A percentile compares a stretch with the other conserved stretches of the same genome.
These are phyloP conservation scores for Drosera capensis DNA, from an alignment of 148 eudicot genomes.

Conservation along the genomic window DNA sequence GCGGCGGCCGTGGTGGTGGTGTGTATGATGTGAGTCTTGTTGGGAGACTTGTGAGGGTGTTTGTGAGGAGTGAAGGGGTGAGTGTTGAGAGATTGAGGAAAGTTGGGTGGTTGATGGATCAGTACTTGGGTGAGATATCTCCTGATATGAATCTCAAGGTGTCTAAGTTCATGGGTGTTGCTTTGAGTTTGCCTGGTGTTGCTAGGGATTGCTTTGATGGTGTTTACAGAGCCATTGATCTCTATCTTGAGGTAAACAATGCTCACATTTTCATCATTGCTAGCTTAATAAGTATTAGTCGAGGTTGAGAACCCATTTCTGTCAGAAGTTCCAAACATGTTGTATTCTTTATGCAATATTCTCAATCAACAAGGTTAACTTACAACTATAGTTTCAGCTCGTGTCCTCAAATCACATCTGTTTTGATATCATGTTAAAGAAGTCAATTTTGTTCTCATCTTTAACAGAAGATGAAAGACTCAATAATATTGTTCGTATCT, in stretches of 20 bases:
- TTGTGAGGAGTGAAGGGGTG: conserved; percentile 11
- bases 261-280: too few species aligned
- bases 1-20: conserved; percentile 10
- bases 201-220: conserved; percentile 53
- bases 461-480: too few species aligned
- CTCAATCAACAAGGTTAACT: too few species aligned
- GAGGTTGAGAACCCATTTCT: too few species aligned
- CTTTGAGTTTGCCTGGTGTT: conserved; percentile 47
- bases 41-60: conserved; percentile 38
- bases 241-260: conserved; percentile 53
- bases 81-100: conserved; percentile 22
- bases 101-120: conserved; percentile 42
- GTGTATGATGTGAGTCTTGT: conserved; percentile 67
- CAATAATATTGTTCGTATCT: too few species aligned
- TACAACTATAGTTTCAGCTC: too few species aligned
- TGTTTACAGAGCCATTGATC: conserved; percentile 55
- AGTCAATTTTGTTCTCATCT: too few species aligned
- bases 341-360: too few species aligned
- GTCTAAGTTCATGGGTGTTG: conserved; percentile 44
- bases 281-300: too few species aligned
- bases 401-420: too few species aligned
- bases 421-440: too few species aligned
- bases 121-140: conserved; percentile 65
- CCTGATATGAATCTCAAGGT: conserved; percentile 64
- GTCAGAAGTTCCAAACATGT: too few species aligned